Base-by-base conservation (phyloP, 306 rosid genomes). In the Canavalia ensiformis region DNA sequence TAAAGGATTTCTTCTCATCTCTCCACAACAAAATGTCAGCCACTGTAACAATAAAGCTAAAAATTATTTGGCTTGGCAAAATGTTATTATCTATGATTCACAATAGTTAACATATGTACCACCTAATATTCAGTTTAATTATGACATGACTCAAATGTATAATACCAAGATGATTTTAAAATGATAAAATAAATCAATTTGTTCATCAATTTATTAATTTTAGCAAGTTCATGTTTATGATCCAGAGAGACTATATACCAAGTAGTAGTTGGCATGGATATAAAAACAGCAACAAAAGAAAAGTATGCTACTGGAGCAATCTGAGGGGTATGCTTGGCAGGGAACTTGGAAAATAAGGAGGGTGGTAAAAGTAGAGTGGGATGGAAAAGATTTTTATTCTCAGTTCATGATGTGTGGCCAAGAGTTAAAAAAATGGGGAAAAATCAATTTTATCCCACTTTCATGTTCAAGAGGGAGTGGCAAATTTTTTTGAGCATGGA, bases 11-110 rank as follows among this genome's bases (percentile, higher is more conserved):
- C 87, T 67, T 91, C 91, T 94, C 97, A 25, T 94, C 88, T 79
- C 97, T 94, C 98, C 98, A 94, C 87, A 90, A 88, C 90, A 94
- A 85, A 84, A 94, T 73, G 52, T 81, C 88, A 35, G 98, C 97
- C 85, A 91, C 98, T 94, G 94, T 84, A 81, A 78, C 82, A 85
- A 83, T 33, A 89, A 75, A 90, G 68, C 45, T 67, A 50, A 67
- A 80, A 44, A 76, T 90, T 84, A 92, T 66, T 73, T 44, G 68
- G 77, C 66, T 55, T 18, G 71, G 54, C 74, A 74, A 37, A 63
- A 77, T 83, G 39, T 56, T 39, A 57, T n/a, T 44, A 54, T 75
- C 65, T 28, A 29, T 29, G 70, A 57, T 65, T 76, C 51, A 72
- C 49, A 70, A 33, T 12, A 74, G 69, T 74, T 73, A 56, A 47